A percentile compares a stretch with the other conserved stretches of the same genome.
These are phyloP conservation scores for Kregervanrija fluxuum DNA, from an alignment of 805 yeast species.

Conservation along the genomic window DNA sequence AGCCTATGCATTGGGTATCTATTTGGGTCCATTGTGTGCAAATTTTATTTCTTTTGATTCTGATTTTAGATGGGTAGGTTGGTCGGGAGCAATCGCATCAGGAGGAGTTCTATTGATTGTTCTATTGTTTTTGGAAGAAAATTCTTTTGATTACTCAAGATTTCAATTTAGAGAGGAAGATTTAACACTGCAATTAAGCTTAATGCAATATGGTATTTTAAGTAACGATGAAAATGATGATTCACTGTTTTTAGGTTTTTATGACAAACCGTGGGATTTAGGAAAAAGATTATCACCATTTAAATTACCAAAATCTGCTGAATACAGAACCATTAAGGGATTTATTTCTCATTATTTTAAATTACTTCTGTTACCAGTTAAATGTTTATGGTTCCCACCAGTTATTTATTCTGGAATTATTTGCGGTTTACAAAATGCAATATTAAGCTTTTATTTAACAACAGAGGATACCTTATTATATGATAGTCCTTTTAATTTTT, in stretches of 20 bases:
- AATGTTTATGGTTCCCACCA: constrained; percentile 44
- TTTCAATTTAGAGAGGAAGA: constrained; percentile 23
- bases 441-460: constrained; percentile 65
- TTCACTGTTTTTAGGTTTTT: constrained; percentile 16
- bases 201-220: constrained; percentile 22
- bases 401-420: constrained; percentile 56
- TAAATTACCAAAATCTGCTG: constrained; percentile 3
- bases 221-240: constrained; percentile 19
- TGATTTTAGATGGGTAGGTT: constrained; percentile 73
- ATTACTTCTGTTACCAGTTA: constrained; percentile 25
- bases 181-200: constrained; percentile 14
- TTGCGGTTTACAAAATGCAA: constrained; percentile 76
- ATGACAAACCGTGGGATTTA: constrained; percentile 13
- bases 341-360: constrained; percentile 32
- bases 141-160: constrained; percentile 50
- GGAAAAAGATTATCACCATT: constrained; percentile 13
- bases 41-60: constrained; percentile 49
- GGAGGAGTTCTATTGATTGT: constrained; percentile 47
- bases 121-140: constrained; percentile 62
- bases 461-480: constrained; percentile 60
- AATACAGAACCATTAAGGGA: not conserved
- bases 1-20: constrained; percentile 43
- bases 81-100: constrained; percentile 56
- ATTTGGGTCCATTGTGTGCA: constrained; percentile 41
- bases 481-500: constrained; percentile 58